phyloP scores from a whole-genome alignment of 2,329 filamentous ascomycete genomes.

The Penicillium sp. region DNA sequence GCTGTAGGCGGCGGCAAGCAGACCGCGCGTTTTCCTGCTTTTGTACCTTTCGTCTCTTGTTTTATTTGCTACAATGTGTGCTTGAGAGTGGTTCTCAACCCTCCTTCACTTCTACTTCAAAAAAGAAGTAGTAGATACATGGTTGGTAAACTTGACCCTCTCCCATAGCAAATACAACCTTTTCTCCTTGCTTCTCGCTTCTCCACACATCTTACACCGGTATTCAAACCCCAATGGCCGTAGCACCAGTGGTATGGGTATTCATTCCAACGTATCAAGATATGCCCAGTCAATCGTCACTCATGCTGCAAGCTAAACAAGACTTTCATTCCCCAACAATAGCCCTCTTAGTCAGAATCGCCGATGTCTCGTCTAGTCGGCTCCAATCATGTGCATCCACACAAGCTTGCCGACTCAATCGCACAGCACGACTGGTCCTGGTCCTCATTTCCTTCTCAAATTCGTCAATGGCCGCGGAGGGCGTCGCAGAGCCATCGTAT shows the following conservation, averaged over 20 bases:
- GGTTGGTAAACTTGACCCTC: background rate
- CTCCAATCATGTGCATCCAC: slow-evolving; percentile 37
- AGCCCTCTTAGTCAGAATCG: slow-evolving; percentile 31
- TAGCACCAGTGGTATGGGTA: background rate
- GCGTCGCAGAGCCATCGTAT: slow-evolving; percentile 3
- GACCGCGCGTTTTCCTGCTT: background rate
- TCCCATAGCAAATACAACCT: background rate
- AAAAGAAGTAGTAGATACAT: background rate
- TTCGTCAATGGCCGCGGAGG: slow-evolving; percentile 21
- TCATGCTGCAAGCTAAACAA: background rate
- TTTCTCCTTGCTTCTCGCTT: background rate
- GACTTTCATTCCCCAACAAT: slow-evolving; percentile 7
- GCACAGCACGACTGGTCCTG: slow-evolving; percentile 33
- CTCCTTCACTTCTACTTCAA: background rate
- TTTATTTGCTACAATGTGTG: slow-evolving; percentile 3
- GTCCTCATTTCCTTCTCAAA: slow-evolving; percentile 37
- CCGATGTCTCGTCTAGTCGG: slow-evolving; percentile 29
- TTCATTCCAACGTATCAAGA: background rate
- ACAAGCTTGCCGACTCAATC: slow-evolving; percentile 37
- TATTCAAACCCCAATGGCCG: no score
- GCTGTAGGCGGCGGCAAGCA: slow-evolving; percentile 28
- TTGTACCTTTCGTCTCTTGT: background rate
- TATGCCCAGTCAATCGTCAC: background rate
- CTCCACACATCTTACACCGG: background rate
- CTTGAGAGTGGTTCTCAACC: background rate